A percentile compares a stretch with the other conserved stretches of the same genome.
Evolutionary conservation across 805 yeast genomes (phyloP).

Genomic region (Monosporozyma servazzii): DNA sequence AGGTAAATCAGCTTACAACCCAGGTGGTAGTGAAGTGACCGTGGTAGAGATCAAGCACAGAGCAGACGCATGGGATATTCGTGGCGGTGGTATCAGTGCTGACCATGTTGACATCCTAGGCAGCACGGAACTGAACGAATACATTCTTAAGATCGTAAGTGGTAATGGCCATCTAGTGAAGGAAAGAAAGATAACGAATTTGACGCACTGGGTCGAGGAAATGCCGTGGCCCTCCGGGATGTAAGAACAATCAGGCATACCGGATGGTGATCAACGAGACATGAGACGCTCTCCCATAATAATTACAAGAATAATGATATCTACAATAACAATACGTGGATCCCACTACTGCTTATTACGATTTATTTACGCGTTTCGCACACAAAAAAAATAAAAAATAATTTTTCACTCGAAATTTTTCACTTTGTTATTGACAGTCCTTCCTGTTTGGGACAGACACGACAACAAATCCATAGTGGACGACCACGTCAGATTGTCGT

Average conservation of each 20-base stretch:
- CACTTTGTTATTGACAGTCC: background rate
- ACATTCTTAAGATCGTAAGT: conserved; percentile 69
- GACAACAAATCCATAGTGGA: conserved; percentile 5
- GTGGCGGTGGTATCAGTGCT: conserved; percentile 97
- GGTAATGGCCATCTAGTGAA: conserved; percentile 67
- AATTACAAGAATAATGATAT: too few species aligned
- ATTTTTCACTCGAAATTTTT: background rate
- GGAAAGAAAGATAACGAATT: conserved; percentile 47
- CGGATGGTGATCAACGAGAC: background rate
- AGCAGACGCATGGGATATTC: conserved; percentile 85
- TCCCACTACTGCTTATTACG: background rate
- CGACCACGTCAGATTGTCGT: background rate
- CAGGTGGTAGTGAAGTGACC: conserved; percentile 62
- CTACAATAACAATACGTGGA: too few species aligned
- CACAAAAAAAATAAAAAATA: background rate
- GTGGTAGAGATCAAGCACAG: conserved; percentile 88
- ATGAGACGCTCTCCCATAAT: too few species aligned
- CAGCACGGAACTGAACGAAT: conserved; percentile 82
- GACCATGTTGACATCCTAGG: conserved; percentile 97
- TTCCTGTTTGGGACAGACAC: conserved; percentile 7
- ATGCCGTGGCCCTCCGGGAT: conserved; percentile 37
- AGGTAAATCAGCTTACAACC: conserved; percentile 58
- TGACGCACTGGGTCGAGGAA: conserved; percentile 51
- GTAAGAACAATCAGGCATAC: background rate
- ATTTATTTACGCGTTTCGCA: conserved; percentile 2